These are phyloP conservation scores for Papiliotrema laurentii DNA, from an alignment of 1,284 basidiomycete species.

Conservation along the genomic window DNA sequence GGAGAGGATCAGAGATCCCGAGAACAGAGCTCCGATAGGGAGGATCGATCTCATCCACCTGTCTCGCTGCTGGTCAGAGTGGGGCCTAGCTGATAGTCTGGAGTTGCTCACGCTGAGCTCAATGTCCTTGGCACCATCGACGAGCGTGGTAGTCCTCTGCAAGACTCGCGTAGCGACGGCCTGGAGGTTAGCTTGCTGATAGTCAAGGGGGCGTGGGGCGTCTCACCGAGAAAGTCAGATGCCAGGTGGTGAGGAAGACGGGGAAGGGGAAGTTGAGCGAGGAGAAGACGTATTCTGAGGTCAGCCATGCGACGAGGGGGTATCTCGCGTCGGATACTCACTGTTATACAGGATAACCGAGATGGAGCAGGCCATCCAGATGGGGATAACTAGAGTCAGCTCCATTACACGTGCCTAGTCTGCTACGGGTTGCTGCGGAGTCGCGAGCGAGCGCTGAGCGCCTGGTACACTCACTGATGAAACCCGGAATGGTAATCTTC, in stretches of 20 bases:
- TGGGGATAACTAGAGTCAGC: conserved; percentile 42
- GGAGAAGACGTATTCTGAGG: conserved; percentile 69
- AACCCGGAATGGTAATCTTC: conserved; percentile 47
- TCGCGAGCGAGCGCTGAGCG: neutral
- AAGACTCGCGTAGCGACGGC: conserved; percentile 85
- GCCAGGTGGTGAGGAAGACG: conserved; percentile 83
- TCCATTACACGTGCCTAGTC: neutral
- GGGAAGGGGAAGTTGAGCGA: conserved; percentile 75
- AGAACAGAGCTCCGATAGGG: conserved; percentile 89
- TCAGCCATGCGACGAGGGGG: too few species aligned
- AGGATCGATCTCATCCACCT: conserved; percentile 83
- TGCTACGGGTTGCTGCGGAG: neutral
- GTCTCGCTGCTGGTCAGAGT: conserved; percentile 51
- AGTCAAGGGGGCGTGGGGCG: neutral
- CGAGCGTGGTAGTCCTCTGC: conserved; percentile 76
- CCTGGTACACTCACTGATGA: conserved; percentile 37
- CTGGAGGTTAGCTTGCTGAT: conserved; percentile 42
- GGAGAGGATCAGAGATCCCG: conserved; percentile 81
- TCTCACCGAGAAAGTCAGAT: conserved; percentile 74
- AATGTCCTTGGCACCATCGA: conserved; percentile 86
- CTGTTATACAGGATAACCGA: conserved; percentile 95
- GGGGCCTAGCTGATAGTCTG: neutral
- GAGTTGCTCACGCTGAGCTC: conserved; percentile 60
- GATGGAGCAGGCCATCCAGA: conserved; percentile 77
- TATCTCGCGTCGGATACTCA: too few species aligned